phyloP scores from a whole-genome alignment of 495 filamentous ascomycete genomes.

The Trichocladium uniseriatum region DNA sequence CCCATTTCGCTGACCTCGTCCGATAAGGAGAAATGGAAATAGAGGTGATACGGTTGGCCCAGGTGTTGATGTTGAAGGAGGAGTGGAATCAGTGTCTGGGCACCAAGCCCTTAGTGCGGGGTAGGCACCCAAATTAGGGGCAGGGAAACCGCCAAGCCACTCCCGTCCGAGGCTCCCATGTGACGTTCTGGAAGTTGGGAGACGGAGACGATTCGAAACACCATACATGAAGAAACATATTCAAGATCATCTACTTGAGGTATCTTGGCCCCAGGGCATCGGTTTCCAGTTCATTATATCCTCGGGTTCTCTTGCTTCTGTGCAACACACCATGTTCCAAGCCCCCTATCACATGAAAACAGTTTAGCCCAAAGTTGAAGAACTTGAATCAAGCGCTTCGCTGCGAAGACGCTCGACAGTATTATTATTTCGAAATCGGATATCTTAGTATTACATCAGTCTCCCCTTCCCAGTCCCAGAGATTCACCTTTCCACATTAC shows the following conservation, averaged over 20 bases:
- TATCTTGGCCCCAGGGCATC: not conserved
- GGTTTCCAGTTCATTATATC: too few species aligned
- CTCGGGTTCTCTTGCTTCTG: not conserved
- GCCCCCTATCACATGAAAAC: too few species aligned
- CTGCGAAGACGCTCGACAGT: not conserved
- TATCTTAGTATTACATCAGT: constrained; percentile 14
- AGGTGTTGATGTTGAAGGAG: too few species aligned
- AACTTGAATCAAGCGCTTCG: too few species aligned
- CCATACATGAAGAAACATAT: not conserved
- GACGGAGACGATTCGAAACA: not conserved
- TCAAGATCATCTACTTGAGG: not conserved
- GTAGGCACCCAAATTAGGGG: not conserved
- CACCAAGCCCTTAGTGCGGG: not conserved
- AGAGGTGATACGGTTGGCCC: too few species aligned
- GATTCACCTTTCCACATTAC: not conserved
- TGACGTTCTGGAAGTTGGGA: not conserved
- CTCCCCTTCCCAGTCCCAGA: not conserved
- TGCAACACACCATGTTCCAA: too few species aligned
- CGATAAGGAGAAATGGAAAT: not conserved
- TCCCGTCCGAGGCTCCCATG: not conserved
- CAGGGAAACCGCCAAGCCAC: not conserved
- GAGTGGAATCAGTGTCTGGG: too few species aligned
- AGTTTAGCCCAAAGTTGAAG: too few species aligned
- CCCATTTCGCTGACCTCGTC: too few species aligned
- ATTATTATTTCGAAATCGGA: constrained; percentile 5